These are phyloP conservation scores for Solanum boliviense DNA, from an alignment of 257 asterid species.

Conservation along the genomic window DNA sequence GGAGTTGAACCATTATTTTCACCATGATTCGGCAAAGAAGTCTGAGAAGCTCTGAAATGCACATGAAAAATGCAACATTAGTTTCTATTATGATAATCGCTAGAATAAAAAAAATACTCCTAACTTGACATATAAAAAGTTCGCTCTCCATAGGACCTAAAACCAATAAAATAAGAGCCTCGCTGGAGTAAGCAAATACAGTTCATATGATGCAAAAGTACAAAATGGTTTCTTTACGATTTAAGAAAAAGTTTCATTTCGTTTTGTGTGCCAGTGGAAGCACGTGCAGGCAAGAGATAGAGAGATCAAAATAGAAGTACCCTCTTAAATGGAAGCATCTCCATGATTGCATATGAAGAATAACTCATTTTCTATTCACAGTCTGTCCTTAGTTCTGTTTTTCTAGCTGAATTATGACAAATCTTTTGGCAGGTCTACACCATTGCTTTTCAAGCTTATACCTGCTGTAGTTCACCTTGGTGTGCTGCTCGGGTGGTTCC, in stretches of 20 bases:
- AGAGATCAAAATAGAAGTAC: not conserved
- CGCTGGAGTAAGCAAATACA: not conserved
- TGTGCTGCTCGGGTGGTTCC: slow-evolving; percentile 77
- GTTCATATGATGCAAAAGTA: not conserved
- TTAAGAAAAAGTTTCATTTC: not conserved
- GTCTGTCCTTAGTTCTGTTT: not conserved
- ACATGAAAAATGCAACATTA: not conserved
- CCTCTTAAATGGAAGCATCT: not conserved
- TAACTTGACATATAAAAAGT: not conserved
- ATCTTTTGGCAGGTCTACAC: slow-evolving; percentile 65
- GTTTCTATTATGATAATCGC: not conserved
- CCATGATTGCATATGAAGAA: not conserved
- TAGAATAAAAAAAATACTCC: not conserved
- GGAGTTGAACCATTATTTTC: slow-evolving; percentile 17
- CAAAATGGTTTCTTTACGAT: not conserved
- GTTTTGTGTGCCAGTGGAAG: not conserved
- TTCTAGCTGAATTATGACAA: not conserved
- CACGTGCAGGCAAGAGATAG: not conserved
- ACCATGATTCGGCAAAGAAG: slow-evolving; percentile 7
- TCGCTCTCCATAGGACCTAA: not conserved
- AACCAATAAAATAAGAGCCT: not conserved
- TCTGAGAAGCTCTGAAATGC: slow-evolving; percentile 18
- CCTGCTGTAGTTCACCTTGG: slow-evolving; percentile 96
- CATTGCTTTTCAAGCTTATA: slow-evolving; percentile 86
- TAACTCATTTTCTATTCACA: not conserved